Evolutionary conservation across 805 yeast genomes (phyloP).

Genomic region (Candida piceae): DNA sequence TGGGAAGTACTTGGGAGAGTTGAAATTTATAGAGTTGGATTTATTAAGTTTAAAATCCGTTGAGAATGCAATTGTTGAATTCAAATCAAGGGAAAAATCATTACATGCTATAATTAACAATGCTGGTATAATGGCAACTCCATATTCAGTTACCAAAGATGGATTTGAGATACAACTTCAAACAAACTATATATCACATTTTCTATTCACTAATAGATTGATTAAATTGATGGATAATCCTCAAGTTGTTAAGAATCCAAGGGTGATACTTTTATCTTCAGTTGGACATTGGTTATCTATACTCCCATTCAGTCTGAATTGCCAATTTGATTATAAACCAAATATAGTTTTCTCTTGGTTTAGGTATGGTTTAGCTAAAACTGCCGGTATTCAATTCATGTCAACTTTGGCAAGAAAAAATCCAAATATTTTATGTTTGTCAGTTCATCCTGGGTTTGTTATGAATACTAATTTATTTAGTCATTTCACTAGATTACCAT

Average conservation of each 20-base stretch:
- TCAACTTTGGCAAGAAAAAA: conserved; percentile 58
- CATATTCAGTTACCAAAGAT: conserved; percentile 49
- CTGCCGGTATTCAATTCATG: conserved; percentile 70
- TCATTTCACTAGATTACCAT: conserved; percentile 73
- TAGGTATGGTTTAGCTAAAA: conserved; percentile 72
- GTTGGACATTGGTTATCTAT: conserved; percentile 56
- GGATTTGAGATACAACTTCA: conserved; percentile 80
- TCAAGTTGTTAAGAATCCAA: conserved; percentile 30
- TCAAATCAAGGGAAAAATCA: conserved; percentile 41
- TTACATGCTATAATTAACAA: conserved; percentile 66
- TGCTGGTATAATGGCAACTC: conserved; percentile 80
- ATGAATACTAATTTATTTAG: conserved; percentile 73
- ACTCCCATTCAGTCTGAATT: conserved; percentile 41
- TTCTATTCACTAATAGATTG: conserved; percentile 58
- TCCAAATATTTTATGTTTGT: conserved; percentile 57
- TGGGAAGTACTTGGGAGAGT: conserved; percentile 40
- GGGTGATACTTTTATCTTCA: conserved; percentile 62
- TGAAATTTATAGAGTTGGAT: conserved; percentile 52
- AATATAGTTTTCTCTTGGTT: conserved; percentile 70
- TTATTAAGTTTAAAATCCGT: conserved; percentile 43
- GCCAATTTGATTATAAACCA: conserved; percentile 54
- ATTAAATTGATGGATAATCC: conserved; percentile 45
- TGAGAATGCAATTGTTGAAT: conserved; percentile 42
- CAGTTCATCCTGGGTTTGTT: conserved; percentile 85
- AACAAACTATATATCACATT: conserved; percentile 73